These are phyloP conservation scores for Suhomyces kunorum DNA, from an alignment of 1,139 yeast genomes.

Conservation along the genomic window DNA sequence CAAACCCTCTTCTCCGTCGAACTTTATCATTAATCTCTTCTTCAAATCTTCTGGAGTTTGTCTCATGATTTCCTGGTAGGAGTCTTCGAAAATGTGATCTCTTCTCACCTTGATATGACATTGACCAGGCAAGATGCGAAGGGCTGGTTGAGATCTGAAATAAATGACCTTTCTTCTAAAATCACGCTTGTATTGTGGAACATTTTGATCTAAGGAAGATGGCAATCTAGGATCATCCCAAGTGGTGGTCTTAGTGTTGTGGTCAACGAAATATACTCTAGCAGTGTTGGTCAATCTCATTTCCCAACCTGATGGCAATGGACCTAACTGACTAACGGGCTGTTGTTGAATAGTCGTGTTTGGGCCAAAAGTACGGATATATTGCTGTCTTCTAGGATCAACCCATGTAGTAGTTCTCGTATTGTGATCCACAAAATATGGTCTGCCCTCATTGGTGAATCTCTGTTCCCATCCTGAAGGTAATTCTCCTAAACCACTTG, in stretches of 20 bases:
- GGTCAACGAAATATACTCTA: slow-evolving; percentile 97
- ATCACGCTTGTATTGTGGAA: slow-evolving; percentile 98
- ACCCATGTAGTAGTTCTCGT: slow-evolving; percentile 99
- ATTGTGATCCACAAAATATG: slow-evolving; percentile 97
- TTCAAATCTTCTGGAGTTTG: slow-evolving; percentile 97
- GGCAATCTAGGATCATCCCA: slow-evolving; percentile 99
- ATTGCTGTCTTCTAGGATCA: slow-evolving; percentile 98
- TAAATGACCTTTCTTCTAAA: slow-evolving; percentile 95
- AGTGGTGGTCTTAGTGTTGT: slow-evolving; percentile 96
- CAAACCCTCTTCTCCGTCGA: slow-evolving; percentile 98
- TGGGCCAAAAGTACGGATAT: slow-evolving; percentile 91
- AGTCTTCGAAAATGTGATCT: slow-evolving; percentile 94
- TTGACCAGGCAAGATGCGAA: slow-evolving; percentile 96
- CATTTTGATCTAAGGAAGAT: slow-evolving; percentile 94
- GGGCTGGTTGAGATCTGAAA: slow-evolving; percentile 97
- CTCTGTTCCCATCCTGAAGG: slow-evolving; percentile 99
- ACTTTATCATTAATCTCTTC: slow-evolving; percentile 95
- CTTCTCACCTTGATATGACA: slow-evolving; percentile 98
- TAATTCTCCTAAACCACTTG: slow-evolving; percentile 93
- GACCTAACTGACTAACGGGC: slow-evolving; percentile 98
- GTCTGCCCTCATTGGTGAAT: slow-evolving; percentile 96
- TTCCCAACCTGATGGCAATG: slow-evolving; percentile 99
- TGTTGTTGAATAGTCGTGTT: slow-evolving; percentile 92
- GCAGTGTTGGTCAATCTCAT: slow-evolving; percentile 99
- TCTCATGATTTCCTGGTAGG: slow-evolving; percentile 97